phyloP scores from a whole-genome alignment of 1,284 basidiomycete genomes.

The Golubevia pallescens region DNA sequence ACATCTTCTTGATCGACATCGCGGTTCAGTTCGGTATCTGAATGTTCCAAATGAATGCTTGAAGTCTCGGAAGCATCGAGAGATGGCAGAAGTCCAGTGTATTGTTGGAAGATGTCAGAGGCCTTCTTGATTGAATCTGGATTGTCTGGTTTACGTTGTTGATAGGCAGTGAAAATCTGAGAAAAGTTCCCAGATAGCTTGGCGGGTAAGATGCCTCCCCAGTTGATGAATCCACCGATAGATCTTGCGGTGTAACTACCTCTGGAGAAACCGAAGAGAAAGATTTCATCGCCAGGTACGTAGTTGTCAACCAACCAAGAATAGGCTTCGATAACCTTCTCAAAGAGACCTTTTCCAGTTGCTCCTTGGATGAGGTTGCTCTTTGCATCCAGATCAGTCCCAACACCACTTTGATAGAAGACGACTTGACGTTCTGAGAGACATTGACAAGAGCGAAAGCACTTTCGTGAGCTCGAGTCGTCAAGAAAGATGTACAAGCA shows the following conservation, averaged over 20 bases:
- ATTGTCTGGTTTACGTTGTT: constrained; percentile 25
- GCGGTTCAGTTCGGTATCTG: too few species aligned
- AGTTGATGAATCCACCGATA: too few species aligned
- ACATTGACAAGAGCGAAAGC: too few species aligned
- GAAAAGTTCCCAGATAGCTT: constrained; percentile 10
- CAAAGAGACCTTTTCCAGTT: constrained; percentile 7
- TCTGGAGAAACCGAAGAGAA: constrained; percentile 8
- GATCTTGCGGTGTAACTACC: constrained; percentile 3
- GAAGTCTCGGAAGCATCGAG: constrained; percentile 18
- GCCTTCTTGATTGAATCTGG: constrained; percentile 19
- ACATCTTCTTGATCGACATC: too few species aligned
- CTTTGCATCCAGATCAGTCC: constrained; percentile 15
- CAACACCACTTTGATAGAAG: constrained; percentile 38
- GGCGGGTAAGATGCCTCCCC: too few species aligned
- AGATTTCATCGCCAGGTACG: constrained; percentile 7
- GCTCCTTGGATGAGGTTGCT: constrained; percentile 25
- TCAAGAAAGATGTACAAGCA: too few species aligned
- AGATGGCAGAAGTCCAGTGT: constrained; percentile 22
- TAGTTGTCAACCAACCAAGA: constrained; percentile 8
- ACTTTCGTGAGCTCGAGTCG: too few species aligned
- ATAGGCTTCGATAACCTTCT: constrained; percentile 6
- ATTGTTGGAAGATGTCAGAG: constrained; percentile 19
- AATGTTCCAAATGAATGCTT: constrained; percentile 12
- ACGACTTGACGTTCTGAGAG: constrained; percentile 19
- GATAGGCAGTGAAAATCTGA: constrained; percentile 39